Conservation (phyloP, 2,329 filamentous ascomycete species). For the Aspergillus novofumigatus region DNA sequence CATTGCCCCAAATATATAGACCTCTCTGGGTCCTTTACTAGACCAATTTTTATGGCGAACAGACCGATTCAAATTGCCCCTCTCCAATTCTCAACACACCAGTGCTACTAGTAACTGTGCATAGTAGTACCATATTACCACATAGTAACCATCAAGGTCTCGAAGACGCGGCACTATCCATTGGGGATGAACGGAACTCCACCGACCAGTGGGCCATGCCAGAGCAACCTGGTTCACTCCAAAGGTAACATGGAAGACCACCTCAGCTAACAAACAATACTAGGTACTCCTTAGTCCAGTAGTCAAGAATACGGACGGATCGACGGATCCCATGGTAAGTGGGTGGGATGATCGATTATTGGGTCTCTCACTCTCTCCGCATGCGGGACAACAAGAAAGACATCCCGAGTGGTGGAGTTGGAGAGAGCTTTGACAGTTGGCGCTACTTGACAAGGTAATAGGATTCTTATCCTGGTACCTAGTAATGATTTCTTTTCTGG, state of each 20-base stretch:
- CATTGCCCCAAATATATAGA: constrained; percentile 18
- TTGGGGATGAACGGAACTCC: neutral
- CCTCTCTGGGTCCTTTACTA: neutral
- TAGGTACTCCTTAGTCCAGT: too few relatives aligned
- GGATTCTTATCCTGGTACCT: neutral
- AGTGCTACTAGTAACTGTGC: neutral
- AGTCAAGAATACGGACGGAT: neutral
- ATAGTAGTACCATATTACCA: neutral
- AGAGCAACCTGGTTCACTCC: neutral
- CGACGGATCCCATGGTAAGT: neutral
- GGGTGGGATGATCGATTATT: neutral
- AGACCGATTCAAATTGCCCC: neutral
- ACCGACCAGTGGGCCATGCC: neutral
- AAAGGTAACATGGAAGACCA: too few relatives aligned
- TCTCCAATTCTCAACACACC: constrained; percentile 1
- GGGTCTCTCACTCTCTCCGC: neutral
- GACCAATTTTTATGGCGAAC: neutral
- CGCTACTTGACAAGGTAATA: too few relatives aligned
- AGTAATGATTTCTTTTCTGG: neutral
- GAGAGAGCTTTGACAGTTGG: neutral
- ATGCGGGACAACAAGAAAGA: neutral
- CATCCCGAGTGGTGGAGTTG: neutral
- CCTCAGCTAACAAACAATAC: too few relatives aligned
- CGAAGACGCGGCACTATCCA: neutral
- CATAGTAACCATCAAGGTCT: too few relatives aligned